Base-by-base conservation (phyloP, 2,329 filamentous ascomycete genomes). In the Ceratocystis eucalypticola region DNA sequence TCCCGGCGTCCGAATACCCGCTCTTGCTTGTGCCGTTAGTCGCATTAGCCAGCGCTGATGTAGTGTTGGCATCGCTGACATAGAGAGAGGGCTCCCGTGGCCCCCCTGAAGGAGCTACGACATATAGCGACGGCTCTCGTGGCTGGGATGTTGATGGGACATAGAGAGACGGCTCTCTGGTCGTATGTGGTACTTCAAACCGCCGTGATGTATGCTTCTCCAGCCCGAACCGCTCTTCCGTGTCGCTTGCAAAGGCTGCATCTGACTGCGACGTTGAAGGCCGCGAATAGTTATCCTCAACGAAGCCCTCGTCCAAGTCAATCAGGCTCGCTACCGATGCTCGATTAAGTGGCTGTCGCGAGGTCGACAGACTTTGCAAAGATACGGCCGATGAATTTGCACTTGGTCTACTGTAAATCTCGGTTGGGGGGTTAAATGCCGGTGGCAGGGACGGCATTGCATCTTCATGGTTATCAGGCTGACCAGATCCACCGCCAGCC, bases 271-370 rank as follows among this genome's bases (percentile, higher is more conserved):
- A 64, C 20, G 67, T 68, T 17, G 67, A 68, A 10, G 67, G 67
- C 44, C 67, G 64, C 41, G 67, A 66, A 33, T 68, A 66, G 28
- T 55, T 28, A n/a, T 66, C 67, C n/a, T 65, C 64, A 10, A 46
- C 62, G n/a, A 64, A 64, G 45, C 67, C 72, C 57, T 73, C 73
- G 68, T 76, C 74, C 17, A 76, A 71, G 62, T 75, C 74, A 65
- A 75, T 76, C 63, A 76, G 69, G 57, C 74, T 75, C 66, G 72
- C 72, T 25, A 75, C 70, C 10, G 76, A 77, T 17, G 72, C 70
- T 41, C 75, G 73, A 67, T 76, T 74, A 66, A 74, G 69, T 3
- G 64, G 37, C 10, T 41, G 61, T 28, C 46, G 57, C 7, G 57
- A 61, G 10, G 48, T 28, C 10, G 65, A 30, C 59, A 45, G 46